Conservation (phyloP, 139 green algal genomes). For the Axilococcus clingmanii region DNA sequence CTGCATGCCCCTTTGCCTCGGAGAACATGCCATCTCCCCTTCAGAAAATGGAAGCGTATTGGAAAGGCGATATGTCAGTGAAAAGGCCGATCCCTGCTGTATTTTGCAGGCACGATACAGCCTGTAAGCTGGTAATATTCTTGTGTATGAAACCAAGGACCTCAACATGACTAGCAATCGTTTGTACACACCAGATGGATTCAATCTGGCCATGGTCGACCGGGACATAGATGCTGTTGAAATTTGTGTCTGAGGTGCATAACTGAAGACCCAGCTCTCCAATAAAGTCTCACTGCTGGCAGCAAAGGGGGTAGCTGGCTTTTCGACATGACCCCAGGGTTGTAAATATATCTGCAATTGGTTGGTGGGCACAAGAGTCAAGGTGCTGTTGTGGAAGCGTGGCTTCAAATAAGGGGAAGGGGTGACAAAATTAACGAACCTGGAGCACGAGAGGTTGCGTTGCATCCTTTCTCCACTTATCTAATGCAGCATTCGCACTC, state of each 20-base stretch:
- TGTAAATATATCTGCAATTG: constrained; percentile 5
- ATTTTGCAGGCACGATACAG: constrained; percentile 26
- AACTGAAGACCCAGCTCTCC: constrained; percentile 53
- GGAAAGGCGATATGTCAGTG: not conserved
- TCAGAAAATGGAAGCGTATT: too few species aligned
- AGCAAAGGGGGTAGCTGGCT: not conserved
- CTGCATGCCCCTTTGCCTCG: constrained; percentile 19
- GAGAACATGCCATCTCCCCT: constrained; percentile 7
- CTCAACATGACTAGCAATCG: constrained; percentile 50
- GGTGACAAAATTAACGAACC: too few species aligned
- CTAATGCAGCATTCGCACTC: constrained; percentile 20
- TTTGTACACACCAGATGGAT: constrained; percentile 42
- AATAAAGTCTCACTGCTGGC: constrained; percentile 28
- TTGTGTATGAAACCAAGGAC: constrained; percentile 57
- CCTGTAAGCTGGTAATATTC: constrained; percentile 59
- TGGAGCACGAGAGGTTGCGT: constrained; percentile 30
- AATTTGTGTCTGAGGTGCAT: constrained; percentile 10
- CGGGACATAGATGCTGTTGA: constrained; percentile 10
- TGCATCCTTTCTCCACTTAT: constrained; percentile 22
- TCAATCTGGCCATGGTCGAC: constrained; percentile 21
- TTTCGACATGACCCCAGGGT: not conserved
- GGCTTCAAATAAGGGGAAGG: too few species aligned
- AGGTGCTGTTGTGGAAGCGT: too few species aligned
- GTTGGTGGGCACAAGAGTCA: too few species aligned
- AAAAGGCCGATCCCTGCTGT: not conserved